phyloP scores from a whole-genome alignment of 305 asterid genomes.

The Fraxinus baroniana region DNA sequence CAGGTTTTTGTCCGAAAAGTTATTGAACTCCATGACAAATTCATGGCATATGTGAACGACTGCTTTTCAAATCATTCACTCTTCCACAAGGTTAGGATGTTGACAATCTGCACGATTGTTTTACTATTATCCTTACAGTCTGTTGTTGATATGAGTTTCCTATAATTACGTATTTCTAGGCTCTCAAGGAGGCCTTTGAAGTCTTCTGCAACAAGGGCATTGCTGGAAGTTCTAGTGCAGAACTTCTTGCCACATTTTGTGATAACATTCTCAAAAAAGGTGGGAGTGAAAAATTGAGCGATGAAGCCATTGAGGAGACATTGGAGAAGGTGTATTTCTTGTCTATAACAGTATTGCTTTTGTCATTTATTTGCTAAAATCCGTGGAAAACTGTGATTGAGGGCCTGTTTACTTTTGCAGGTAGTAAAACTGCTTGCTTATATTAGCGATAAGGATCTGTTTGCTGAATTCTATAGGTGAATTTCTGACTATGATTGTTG shows the following conservation, averaged over 20 bases:
- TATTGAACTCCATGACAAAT: slow-evolving; percentile 91
- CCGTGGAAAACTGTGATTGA: slow-evolving; percentile 24
- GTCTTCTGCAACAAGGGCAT: slow-evolving; percentile 93
- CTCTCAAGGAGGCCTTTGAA: slow-evolving; percentile 95
- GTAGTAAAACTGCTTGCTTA: slow-evolving; percentile 91
- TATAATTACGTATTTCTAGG: slow-evolving; percentile 42
- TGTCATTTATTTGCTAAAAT: slow-evolving; percentile 9
- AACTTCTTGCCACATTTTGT: slow-evolving; percentile 92
- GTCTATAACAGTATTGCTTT: neutral
- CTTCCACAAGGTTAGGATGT: slow-evolving; percentile 80
- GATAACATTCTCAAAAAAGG: slow-evolving; percentile 92
- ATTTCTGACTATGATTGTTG: slow-evolving; percentile 13
- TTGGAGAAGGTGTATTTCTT: slow-evolving; percentile 69
- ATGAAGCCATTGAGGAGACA: slow-evolving; percentile 94
- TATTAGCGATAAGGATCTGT: slow-evolving; percentile 89
- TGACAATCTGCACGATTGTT: slow-evolving; percentile 12
- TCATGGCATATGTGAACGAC: slow-evolving; percentile 78
- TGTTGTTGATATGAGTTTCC: slow-evolving; percentile 5
- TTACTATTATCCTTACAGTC: neutral
- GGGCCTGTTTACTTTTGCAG: slow-evolving; percentile 37
- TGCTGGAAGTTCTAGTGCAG: slow-evolving; percentile 96
- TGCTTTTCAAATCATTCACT: slow-evolving; percentile 87
- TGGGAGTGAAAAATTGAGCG: slow-evolving; percentile 85
- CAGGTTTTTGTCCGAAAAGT: slow-evolving; percentile 91
- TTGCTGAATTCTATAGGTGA: slow-evolving; percentile 93